phyloP scores from a whole-genome alignment of 257 asterid species.

The Petunia axillaris region DNA sequence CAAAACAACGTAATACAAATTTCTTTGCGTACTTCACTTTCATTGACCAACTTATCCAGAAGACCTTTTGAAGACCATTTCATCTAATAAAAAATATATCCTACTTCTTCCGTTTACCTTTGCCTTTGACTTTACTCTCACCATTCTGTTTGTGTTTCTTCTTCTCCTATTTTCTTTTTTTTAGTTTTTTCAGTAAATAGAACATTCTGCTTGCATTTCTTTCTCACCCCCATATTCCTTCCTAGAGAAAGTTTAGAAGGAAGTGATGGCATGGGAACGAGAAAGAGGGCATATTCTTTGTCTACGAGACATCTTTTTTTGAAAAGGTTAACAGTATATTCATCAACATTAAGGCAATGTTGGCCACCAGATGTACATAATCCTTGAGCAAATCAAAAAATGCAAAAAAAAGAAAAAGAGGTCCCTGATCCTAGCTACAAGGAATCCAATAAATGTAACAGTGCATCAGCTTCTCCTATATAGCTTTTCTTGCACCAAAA shows the following conservation, averaged over 20 bases:
- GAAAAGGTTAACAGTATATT: too few species aligned
- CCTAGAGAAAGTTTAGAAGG: not conserved
- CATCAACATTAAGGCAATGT: too few species aligned
- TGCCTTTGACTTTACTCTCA: not conserved
- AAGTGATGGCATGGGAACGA: not conserved
- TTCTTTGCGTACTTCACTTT: conserved; percentile 1
- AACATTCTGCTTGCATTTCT: not conserved
- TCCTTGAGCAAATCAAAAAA: too few species aligned
- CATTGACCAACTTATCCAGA: not conserved
- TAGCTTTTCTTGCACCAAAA: too few species aligned
- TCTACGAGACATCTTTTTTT: not conserved
- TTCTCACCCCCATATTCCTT: not conserved
- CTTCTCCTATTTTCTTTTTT: not conserved
- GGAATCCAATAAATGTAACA: too few species aligned
- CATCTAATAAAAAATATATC: not conserved
- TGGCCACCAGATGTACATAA: too few species aligned
- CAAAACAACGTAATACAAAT: not conserved
- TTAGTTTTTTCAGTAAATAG: not conserved
- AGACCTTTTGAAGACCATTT: conserved; percentile 7
- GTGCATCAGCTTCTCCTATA: too few species aligned
- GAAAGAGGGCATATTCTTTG: conserved; percentile 10
- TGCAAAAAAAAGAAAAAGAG: too few species aligned
- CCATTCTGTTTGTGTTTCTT: conserved; percentile 8
- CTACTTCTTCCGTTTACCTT: not conserved
- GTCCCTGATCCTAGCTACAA: too few species aligned